These are phyloP conservation scores for Acacia concinna DNA, from an alignment of 331 rosid genomes.

Conservation along the genomic window DNA sequence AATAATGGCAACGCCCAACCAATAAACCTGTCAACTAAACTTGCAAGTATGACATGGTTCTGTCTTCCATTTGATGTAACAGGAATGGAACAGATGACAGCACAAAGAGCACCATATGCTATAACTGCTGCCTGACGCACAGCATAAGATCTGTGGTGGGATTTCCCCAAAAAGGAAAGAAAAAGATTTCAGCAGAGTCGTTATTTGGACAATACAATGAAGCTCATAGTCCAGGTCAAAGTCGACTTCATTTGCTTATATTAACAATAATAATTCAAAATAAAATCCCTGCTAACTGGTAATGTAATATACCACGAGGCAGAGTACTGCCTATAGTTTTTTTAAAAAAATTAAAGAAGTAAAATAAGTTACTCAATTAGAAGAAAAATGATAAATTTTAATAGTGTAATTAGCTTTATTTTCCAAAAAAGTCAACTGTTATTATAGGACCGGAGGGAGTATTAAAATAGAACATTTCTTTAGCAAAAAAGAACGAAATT, in stretches of 20 bases:
- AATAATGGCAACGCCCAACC: conserved; percentile 91
- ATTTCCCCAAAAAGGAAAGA: conserved; percentile 8
- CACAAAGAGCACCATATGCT: conserved; percentile 84
- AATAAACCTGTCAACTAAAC: conserved; percentile 79
- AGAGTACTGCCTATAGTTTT: too few species aligned
- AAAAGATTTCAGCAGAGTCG: conserved; percentile 9
- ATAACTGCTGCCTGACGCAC: conserved; percentile 81
- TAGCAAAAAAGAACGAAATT: not conserved
- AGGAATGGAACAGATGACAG: conserved; percentile 63
- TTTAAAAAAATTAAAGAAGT: too few species aligned
- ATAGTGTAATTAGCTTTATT: too few species aligned
- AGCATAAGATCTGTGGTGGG: conserved; percentile 49
- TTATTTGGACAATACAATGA: not conserved
- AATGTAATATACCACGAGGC: not conserved
- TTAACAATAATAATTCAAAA: not conserved
- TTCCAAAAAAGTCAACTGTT: too few species aligned
- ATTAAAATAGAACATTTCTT: not conserved
- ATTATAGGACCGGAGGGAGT: too few species aligned
- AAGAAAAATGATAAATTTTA: too few species aligned
- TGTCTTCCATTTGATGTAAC: conserved; percentile 69
- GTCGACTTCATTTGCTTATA: not conserved
- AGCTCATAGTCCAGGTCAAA: not conserved
- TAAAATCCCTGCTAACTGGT: not conserved
- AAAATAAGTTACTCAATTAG: too few species aligned
- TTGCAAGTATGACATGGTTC: conserved; percentile 66